Conservation (phyloP, 2,329 filamentous ascomycete species). For the Allantophomopsis cytisporea region DNA sequence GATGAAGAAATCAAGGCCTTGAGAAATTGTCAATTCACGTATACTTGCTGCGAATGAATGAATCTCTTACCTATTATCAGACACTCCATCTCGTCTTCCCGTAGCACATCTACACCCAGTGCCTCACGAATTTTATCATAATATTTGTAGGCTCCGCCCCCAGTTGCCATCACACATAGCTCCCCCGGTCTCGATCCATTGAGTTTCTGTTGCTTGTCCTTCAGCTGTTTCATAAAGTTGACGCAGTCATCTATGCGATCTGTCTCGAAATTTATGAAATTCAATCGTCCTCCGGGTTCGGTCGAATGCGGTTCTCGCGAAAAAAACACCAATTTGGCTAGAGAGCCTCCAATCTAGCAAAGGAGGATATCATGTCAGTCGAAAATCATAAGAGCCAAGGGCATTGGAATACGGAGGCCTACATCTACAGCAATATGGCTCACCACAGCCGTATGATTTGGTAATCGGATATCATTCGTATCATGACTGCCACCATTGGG, state of each 20-base stretch:
- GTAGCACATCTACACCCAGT: constrained; percentile 73
- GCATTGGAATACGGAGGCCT: constrained; percentile 24
- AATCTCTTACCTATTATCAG: constrained; percentile 63
- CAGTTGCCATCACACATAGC: constrained; percentile 88
- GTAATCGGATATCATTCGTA: constrained; percentile 87
- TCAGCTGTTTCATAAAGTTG: constrained; percentile 76
- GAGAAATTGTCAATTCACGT: constrained; percentile 2
- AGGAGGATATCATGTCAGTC: constrained; percentile 1
- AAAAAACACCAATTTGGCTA: constrained; percentile 96
- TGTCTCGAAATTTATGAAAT: constrained; percentile 94
- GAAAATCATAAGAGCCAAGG: background rate
- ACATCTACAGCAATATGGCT: constrained; percentile 96
- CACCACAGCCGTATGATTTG: constrained; percentile 88
- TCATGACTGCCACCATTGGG: constrained; percentile 37
- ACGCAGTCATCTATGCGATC: constrained; percentile 89
- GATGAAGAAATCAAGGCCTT: constrained; percentile 96
- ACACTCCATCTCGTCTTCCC: constrained; percentile 98
- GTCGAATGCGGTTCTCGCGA: constrained; percentile 71
- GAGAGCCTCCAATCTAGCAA: constrained; percentile 76
- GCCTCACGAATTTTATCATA: constrained; percentile 81
- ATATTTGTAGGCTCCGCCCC: constrained; percentile 91
- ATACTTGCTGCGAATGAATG: constrained; percentile 1
- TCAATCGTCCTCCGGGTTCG: constrained; percentile 76
- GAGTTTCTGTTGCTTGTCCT: constrained; percentile 64
- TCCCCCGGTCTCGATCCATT: constrained; percentile 61